These are phyloP conservation scores for Yueomyces sp. DNA, from an alignment of 805 yeast species.

Conservation along the genomic window DNA sequence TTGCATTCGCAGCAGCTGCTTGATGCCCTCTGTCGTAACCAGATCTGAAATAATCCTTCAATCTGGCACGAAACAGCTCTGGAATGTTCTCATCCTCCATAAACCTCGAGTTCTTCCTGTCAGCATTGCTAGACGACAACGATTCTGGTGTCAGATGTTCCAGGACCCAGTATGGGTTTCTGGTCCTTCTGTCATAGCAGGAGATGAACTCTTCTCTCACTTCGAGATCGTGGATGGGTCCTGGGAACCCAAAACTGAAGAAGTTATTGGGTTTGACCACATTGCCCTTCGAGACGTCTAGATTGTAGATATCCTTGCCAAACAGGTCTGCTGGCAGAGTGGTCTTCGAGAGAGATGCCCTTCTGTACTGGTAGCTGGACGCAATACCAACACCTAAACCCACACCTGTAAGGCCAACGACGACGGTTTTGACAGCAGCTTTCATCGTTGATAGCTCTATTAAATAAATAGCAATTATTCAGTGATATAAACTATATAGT, in stretches of 20 bases:
- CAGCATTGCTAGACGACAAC: conserved; percentile 40
- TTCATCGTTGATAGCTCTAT: neutral
- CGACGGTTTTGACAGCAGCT: conserved; percentile 13
- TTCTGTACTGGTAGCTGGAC: conserved; percentile 23
- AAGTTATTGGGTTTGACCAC: conserved; percentile 61
- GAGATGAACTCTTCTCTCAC: conserved; percentile 66
- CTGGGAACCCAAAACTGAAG: conserved; percentile 90
- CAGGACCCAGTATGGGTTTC: conserved; percentile 77
- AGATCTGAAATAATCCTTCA: conserved; percentile 81
- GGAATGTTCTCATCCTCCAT: conserved; percentile 82
- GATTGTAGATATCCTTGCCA: neutral
- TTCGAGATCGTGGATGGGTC: conserved; percentile 79
- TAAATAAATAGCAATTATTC: no score
- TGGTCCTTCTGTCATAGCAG: conserved; percentile 70
- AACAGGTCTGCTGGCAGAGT: neutral
- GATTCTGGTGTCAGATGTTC: conserved; percentile 80
- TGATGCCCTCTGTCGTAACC: conserved; percentile 97
- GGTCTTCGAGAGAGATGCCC: conserved; percentile 3
- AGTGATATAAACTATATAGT: no score
- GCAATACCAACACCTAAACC: conserved; percentile 23
- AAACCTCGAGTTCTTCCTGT: conserved; percentile 71
- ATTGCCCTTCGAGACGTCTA: neutral
- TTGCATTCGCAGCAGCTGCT: conserved; percentile 97
- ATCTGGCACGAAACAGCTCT: conserved; percentile 52
- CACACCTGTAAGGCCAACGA: conserved; percentile 17